phyloP scores from a whole-genome alignment of 345 rosid genomes.

The Adansonia digitata region DNA sequence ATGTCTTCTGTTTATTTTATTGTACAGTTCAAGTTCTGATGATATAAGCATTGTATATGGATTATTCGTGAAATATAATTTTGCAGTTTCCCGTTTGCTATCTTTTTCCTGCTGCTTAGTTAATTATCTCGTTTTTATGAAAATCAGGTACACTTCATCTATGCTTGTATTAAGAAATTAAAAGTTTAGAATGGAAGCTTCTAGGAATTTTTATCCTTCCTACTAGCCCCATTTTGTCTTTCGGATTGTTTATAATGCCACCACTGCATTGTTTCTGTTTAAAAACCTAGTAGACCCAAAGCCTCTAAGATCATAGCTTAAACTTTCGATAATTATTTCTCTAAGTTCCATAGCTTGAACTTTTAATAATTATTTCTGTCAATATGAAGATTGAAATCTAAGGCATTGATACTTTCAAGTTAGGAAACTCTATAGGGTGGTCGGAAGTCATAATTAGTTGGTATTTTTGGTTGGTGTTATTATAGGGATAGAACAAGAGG shows the following conservation, averaged over 20 bases:
- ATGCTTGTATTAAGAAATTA: slow-evolving; percentile 3
- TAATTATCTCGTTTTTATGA: not conserved
- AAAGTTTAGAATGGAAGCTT: slow-evolving; percentile 10
- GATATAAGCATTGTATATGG: slow-evolving; percentile 31
- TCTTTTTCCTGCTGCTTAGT: not conserved
- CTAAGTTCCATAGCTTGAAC: not conserved
- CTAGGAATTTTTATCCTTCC: not conserved
- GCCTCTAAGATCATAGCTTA: not conserved
- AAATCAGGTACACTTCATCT: slow-evolving; percentile 2
- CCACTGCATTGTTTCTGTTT: not conserved
- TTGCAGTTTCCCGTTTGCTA: slow-evolving; percentile 14
- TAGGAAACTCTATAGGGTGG: not conserved
- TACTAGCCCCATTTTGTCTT: not conserved
- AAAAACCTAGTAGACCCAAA: not conserved
- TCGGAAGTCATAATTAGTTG: not conserved
- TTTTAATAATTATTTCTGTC: not conserved
- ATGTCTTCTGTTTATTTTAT: slow-evolving; percentile 23
- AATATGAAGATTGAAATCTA: not conserved
- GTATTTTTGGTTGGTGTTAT: not conserved
- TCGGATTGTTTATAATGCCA: not conserved
- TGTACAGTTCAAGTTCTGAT: slow-evolving; percentile 39
- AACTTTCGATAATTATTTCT: not conserved
- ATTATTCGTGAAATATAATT: slow-evolving; percentile 35
- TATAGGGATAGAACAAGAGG: not conserved
- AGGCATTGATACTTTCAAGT: not conserved